Evolutionary conservation across 2,329 filamentous ascomycete species (phyloP).

Genomic region (Neofusicoccum ribis): DNA sequence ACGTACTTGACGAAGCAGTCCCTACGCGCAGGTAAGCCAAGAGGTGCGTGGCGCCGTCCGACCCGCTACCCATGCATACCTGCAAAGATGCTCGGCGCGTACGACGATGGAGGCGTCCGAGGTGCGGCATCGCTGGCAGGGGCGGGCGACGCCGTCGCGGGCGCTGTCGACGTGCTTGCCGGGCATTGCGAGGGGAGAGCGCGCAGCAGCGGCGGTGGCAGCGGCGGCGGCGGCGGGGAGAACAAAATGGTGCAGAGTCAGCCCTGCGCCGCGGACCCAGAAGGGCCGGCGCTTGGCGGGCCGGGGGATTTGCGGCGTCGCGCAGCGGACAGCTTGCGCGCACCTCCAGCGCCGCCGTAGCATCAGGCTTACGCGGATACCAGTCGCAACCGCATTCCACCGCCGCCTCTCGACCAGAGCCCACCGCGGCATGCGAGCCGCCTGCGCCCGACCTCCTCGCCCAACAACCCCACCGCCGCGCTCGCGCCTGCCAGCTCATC

Average conservation of each 20-base stretch:
- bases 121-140: slow-evolving; percentile 60
- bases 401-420: not conserved
- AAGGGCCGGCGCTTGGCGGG: slow-evolving; percentile 7
- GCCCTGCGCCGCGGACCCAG: not conserved
- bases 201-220: not conserved
- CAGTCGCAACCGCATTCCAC: slow-evolving; percentile 9
- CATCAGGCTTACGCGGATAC: slow-evolving; percentile 15
- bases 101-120: slow-evolving; percentile 54
- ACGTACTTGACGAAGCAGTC: slow-evolving; percentile 79
- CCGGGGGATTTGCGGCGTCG: slow-evolving; percentile 13
- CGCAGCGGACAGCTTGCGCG: slow-evolving; percentile 15
- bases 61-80: slow-evolving; percentile 40
- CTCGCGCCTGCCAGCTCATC: not conserved
- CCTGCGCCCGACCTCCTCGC: not conserved
- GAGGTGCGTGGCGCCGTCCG: not conserved
- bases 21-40: slow-evolving; percentile 42
- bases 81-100: slow-evolving; percentile 61
- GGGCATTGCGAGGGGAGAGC: slow-evolving; percentile 28
- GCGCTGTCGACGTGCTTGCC: slow-evolving; percentile 29
- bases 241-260: slow-evolving; percentile 2
- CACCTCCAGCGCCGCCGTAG: not conserved
- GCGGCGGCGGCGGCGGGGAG: not conserved
- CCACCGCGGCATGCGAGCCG: slow-evolving; percentile 3
- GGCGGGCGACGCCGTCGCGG: slow-evolving; percentile 23
- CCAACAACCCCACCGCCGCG: not conserved